Evolutionary conservation across 805 yeast species (phyloP).

Genomic region (Sporopachydermia lactativora): DNA sequence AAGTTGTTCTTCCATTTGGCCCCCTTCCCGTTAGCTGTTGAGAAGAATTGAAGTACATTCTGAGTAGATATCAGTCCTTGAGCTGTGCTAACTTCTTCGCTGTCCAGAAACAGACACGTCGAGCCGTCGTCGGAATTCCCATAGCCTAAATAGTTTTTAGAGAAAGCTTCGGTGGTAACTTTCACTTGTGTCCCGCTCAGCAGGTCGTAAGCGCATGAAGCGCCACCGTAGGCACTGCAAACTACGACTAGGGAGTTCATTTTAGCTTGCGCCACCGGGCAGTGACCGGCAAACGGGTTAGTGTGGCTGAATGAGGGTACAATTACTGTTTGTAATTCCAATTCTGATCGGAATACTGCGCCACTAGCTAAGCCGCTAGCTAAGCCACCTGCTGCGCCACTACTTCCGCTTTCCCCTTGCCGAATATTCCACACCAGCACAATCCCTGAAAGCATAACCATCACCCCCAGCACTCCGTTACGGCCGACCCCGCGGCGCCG

Average conservation of each 20-base stretch:
- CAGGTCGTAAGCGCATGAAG: not conserved
- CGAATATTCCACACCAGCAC: not conserved
- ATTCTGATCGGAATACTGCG: no score
- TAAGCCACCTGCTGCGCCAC: not conserved
- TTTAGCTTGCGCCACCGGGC: not conserved
- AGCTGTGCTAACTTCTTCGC: not conserved
- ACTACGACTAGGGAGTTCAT: not conserved
- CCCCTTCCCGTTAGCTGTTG: not conserved
- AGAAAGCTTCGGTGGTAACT: not conserved
- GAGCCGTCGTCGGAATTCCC: not conserved
- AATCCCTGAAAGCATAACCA: not conserved
- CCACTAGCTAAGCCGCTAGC: not conserved
- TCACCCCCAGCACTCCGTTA: not conserved
- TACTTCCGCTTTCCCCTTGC: not conserved
- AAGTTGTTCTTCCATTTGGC: constrained; percentile 1
- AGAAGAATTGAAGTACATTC: not conserved
- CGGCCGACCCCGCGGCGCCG: no score
- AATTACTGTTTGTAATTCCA: not conserved
- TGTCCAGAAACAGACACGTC: not conserved
- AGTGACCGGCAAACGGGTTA: not conserved
- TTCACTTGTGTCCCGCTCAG: not conserved
- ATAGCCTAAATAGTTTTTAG: not conserved
- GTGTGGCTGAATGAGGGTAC: not conserved
- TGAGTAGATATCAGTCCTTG: not conserved
- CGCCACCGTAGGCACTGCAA: not conserved